Evolutionary conservation across 2,329 filamentous ascomycete species (phyloP), one percentile per base, ranked within the genome.

Genomic region (Aureobasidium sp.): DNA sequence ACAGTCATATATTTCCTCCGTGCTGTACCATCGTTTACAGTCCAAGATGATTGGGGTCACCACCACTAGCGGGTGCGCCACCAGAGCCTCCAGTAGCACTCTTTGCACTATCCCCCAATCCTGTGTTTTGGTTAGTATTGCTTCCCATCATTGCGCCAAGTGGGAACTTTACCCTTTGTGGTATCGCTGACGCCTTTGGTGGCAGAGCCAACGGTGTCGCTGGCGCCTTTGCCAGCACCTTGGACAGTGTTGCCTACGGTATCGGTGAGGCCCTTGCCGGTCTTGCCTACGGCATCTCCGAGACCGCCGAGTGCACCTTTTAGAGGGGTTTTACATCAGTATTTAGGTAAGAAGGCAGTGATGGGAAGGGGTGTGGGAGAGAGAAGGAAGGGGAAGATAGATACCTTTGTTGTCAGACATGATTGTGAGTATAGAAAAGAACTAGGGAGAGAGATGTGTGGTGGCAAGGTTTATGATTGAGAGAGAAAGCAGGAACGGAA

Each of bases 281-380:
- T 68, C 48, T 68, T 69, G 37, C 73, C 72, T 12, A 73, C 72
- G 4, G 72, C 74, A 58, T 69, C 69, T 19, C 71, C 71, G 5
- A 74, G 61, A 22, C 71, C 69, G 12, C 68, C 64, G 22, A 54
- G 50, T 40, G 50, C 9, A 29, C 50, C 50, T 52, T 31, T 39
- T 22, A 1, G 14, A 12, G 17, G 22, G n/a, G 31, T n/a, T 22
- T 27, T 45, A 19, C 6, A 19, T 44, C 8, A 44, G 40, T 19
- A 6, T 22, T 22, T 19, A 4, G 5, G 8, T 2, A n/a, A 19
- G 24, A 24, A 24, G 24, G 24, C 24, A 24, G 24, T 24, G 24
- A 24, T 24, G 24, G 15, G 39, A 42, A 12, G 3, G 37, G 7
- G 39, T 7, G n/a, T 24, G 19, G 19, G 12, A 44, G 40, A 14